Evolutionary conservation across 2,329 filamentous ascomycete genomes (phyloP).

Genomic region (Didymella keratinophila): DNA sequence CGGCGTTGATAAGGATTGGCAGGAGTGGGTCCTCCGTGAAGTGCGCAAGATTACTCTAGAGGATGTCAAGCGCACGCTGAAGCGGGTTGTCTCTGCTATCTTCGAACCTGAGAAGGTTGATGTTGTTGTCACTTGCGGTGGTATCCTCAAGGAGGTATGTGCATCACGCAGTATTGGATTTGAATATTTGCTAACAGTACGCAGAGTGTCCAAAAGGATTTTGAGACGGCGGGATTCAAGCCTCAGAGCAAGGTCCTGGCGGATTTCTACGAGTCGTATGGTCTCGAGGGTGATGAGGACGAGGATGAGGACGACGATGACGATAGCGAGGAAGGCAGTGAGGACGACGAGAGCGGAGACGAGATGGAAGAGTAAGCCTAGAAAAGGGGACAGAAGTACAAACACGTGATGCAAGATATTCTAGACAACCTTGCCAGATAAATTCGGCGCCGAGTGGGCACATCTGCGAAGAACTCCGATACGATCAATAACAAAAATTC

Average conservation of each 20-base stretch:
- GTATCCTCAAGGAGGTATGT: conserved; percentile 82
- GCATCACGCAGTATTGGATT: neutral
- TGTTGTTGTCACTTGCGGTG: conserved; percentile 86
- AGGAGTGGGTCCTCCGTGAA: conserved; percentile 75
- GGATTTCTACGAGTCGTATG: conserved; percentile 90
- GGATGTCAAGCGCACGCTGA: conserved; percentile 78
- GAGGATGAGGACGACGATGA: conserved; percentile 58
- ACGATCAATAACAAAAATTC: conserved; percentile 21
- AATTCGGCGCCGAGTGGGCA: too few relatives aligned
- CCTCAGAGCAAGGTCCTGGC: conserved; percentile 76
- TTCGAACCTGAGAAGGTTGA: conserved; percentile 85
- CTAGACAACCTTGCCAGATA: neutral
- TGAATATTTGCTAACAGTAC: conserved; percentile 6
- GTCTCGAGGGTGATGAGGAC: conserved; percentile 70
- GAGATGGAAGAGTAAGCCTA: conserved; percentile 36
- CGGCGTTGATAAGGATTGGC: conserved; percentile 78
- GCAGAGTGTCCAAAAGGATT: conserved; percentile 77
- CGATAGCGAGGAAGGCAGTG: conserved; percentile 60
- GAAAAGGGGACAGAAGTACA: too few relatives aligned
- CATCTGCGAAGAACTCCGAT: neutral
- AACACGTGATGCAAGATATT: too few relatives aligned
- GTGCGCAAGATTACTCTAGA: conserved; percentile 79
- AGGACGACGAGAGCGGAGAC: conserved; percentile 54
- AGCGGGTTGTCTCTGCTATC: conserved; percentile 76
- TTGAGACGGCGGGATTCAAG: conserved; percentile 79